A percentile compares a stretch with the other conserved stretches of the same genome.
Conservation (phyloP, 2,329 filamentous ascomycete genomes). For the Mycosphaerella sp. region DNA sequence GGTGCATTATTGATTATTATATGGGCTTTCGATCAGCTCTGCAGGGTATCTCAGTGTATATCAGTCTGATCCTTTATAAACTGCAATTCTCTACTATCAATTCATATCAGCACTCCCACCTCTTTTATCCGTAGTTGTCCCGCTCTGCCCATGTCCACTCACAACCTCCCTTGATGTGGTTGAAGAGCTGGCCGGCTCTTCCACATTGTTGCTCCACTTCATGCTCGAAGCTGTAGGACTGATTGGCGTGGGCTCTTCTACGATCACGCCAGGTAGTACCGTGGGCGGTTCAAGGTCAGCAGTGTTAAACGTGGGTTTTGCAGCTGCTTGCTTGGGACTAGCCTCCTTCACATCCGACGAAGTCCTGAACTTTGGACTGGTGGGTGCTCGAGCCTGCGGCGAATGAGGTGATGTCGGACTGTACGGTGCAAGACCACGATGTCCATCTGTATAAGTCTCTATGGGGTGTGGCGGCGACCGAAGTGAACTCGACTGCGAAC, state of each 20-base stretch:
- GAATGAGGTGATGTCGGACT: constrained; percentile 3
- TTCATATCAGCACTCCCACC: too few species aligned
- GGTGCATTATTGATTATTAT: too few species aligned
- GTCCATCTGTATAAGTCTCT: constrained; percentile 28
- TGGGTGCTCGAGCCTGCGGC: not conserved
- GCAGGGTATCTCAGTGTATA: too few species aligned
- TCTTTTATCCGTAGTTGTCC: too few species aligned
- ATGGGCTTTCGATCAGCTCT: too few species aligned
- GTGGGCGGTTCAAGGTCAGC: constrained; percentile 17
- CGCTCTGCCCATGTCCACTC: too few species aligned
- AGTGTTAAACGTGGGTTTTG: constrained; percentile 17
- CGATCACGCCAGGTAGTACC: constrained; percentile 18
- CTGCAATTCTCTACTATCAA: too few species aligned
- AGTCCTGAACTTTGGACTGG: constrained; percentile 8
- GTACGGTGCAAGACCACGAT: constrained; percentile 35
- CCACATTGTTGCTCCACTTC: constrained; percentile 32
- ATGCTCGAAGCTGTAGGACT: constrained; percentile 20
- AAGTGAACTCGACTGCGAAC: not conserved
- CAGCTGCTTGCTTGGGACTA: constrained; percentile 8
- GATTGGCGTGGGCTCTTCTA: constrained; percentile 25
- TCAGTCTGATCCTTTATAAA: too few species aligned
- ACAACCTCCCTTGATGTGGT: too few species aligned
- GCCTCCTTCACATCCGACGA: constrained; percentile 8
- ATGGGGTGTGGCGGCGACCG: not conserved
- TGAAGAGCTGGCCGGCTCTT: constrained; percentile 19